Conservation (phyloP, 2,329 filamentous ascomycete species). For the Aspergillus ochraceus region DNA sequence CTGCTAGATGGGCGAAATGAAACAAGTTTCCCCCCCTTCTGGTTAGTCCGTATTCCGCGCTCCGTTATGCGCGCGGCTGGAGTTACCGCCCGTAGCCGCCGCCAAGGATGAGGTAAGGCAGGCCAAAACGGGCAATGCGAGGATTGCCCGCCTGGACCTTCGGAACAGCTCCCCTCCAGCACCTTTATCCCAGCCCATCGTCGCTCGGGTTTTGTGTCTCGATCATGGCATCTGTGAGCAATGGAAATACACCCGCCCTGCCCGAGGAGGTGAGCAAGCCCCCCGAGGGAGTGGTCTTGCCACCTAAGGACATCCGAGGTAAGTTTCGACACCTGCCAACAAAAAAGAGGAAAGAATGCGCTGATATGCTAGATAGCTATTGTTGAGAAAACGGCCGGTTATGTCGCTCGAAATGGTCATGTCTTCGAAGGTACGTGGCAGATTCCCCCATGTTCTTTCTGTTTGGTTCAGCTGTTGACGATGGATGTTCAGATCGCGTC, state of each 20-base stretch:
- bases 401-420: conserved; percentile 68
- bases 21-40: too few species aligned
- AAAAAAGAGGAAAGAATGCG: conserved; percentile 7
- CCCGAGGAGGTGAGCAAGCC: conserved; percentile 69
- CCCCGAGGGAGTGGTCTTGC: conserved; percentile 80
- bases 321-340: conserved; percentile 5
- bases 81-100: not conserved
- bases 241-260: conserved; percentile 39
- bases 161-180: not conserved
- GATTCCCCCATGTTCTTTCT: not conserved
- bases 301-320: conserved; percentile 78
- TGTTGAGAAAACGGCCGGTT: conserved; percentile 93
- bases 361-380: conserved; percentile 50
- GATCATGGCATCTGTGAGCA: conserved; percentile 43
- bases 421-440: conserved; percentile 62
- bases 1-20: too few species aligned
- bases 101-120: conserved; percentile 5
- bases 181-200: not conserved
- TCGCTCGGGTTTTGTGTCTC: conserved; percentile 3
- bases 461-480: not conserved
- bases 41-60: not conserved
- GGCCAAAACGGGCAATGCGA: not conserved
- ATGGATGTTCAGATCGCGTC: conserved; percentile 62
- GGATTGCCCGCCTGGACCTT: not conserved
- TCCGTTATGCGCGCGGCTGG: conserved; percentile 2